Percentiles rank a stretch among this genome's conserved stretches.
Evolutionary conservation across 1,284 basidiomycete genomes (phyloP).

Genomic region (Sporisorium reilianum): DNA sequence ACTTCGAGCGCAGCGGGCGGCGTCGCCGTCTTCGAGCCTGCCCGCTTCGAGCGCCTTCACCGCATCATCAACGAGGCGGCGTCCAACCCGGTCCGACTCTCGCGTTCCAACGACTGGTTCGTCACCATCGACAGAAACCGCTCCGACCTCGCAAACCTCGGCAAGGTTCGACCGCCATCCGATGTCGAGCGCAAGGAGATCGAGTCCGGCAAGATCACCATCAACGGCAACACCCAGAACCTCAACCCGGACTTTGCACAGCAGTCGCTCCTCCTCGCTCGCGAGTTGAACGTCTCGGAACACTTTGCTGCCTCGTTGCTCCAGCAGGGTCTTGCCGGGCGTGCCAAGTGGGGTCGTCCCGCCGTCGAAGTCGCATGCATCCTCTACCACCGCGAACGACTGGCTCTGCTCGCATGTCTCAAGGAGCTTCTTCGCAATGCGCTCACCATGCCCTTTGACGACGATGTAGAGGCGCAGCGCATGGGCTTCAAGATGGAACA

Average conservation of each 20-base stretch:
- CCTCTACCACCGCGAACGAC: slow-evolving; percentile 64
- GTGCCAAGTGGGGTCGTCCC: slow-evolving; percentile 61
- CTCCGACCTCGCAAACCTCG: slow-evolving; percentile 60
- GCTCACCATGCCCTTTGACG: slow-evolving; percentile 59
- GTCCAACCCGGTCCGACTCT: slow-evolving; percentile 44
- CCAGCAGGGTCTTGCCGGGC: slow-evolving; percentile 60
- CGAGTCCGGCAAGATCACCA: slow-evolving; percentile 61
- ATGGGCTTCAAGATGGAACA: slow-evolving; percentile 61
- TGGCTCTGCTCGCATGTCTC: slow-evolving; percentile 61
- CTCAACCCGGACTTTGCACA: slow-evolving; percentile 67
- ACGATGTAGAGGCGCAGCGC: slow-evolving; percentile 50
- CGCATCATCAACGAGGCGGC: slow-evolving; percentile 55
- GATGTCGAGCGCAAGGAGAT: slow-evolving; percentile 66
- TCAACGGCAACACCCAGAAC: slow-evolving; percentile 56
- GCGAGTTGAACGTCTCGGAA: slow-evolving; percentile 62
- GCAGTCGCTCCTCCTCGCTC: slow-evolving; percentile 61
- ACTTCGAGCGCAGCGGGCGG: slow-evolving; percentile 27
- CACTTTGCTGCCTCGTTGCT: slow-evolving; percentile 66
- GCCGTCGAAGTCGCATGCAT: slow-evolving; percentile 65
- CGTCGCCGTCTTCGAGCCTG: slow-evolving; percentile 57
- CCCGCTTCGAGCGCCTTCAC: slow-evolving; percentile 63
- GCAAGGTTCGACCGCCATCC: slow-evolving; percentile 49
- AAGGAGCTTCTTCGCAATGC: slow-evolving; percentile 61
- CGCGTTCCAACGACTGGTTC: slow-evolving; percentile 63
- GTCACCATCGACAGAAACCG: slow-evolving; percentile 62